Base-by-base conservation (phyloP, 768 basidiomycete species). In the Boletus vermiculosoides region DNA sequence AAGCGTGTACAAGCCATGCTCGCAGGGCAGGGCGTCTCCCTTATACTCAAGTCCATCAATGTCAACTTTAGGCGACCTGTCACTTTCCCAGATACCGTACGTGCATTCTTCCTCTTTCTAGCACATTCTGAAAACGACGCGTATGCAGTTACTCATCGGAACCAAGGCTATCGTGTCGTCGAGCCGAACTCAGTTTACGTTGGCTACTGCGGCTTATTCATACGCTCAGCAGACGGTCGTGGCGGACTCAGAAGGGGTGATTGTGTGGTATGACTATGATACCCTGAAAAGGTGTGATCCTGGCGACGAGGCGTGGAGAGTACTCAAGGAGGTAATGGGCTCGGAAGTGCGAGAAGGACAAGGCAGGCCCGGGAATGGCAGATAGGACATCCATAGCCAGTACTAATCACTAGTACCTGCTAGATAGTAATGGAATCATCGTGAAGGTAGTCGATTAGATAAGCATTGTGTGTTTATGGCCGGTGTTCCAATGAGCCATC, bases 231-330 rank as follows among this genome's bases (percentile, higher is more conserved):
- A 78, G 41, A 74, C 80, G 11, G 77, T 87, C 51, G 88, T 89
- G 7, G 82, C 87, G 0, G 80, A 83, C 57, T 83, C 86, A 3
- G 82, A 84, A 61, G 82, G 85, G 55, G 77, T 79, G 4, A 65
- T 88, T 20, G 88, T 89, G 10, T 91, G 89, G 89, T 91, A 89
- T 58, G 85, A 91, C 67, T 90, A 91, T 60, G 85, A 88, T 54
- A 75, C 61, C 18, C 76, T 88, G 52, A 78, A 72, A 69, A 90
- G 88, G 69, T 83, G 81, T 57, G 79, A 80, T 62, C 87, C 88
- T 7, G 84, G 82, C 0, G 78, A 83, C 55, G 75, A 76, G 36
- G 70, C 74, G 5, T 73, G 75, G 66, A 71, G 74, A 34, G 73
- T 73, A 8, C 63, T 71, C 31, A 71, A 39, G 39, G 53, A 64